Conservation (phyloP, 1,139 yeast species). For the Geotrichum histeridarum region DNA sequence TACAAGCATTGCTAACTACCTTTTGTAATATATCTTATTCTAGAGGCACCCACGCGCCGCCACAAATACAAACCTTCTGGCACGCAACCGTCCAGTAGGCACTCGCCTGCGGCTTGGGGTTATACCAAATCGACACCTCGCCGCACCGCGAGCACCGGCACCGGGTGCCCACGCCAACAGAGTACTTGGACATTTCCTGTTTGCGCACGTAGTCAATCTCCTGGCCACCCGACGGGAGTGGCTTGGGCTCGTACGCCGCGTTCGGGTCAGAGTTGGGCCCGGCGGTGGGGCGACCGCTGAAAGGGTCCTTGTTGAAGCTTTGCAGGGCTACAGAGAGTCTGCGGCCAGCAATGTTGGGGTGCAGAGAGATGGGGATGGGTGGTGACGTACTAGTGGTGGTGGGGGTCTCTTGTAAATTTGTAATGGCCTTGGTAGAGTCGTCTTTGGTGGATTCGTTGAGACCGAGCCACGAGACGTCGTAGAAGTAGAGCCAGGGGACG, state of each 20-base stretch:
- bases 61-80: conserved; percentile 74
- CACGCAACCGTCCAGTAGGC: conserved; percentile 69
- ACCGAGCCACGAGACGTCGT: conserved; percentile 67
- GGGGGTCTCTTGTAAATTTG: background rate
- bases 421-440: conserved; percentile 12
- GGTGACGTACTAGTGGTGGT: background rate
- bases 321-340: background rate
- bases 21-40: conserved; percentile 8
- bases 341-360: background rate
- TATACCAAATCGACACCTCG: conserved; percentile 47
- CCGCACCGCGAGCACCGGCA: conserved; percentile 69
- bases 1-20: too few relatives aligned
- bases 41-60: conserved; percentile 41
- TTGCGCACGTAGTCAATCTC: conserved; percentile 34
- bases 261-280: background rate
- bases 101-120: conserved; percentile 31
- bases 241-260: background rate
- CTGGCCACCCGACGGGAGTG: conserved; percentile 7
- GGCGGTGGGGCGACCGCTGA: background rate
- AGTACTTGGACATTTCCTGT: conserved; percentile 29
- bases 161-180: conserved; percentile 22
- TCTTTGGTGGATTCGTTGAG: conserved; percentile 38
- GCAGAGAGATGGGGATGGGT: background rate
- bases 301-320: background rate
- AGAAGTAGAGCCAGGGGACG: conserved; percentile 51